Evolutionary conservation across 768 basidiomycete genomes (phyloP).

Genomic region (Dendrothele bispora): DNA sequence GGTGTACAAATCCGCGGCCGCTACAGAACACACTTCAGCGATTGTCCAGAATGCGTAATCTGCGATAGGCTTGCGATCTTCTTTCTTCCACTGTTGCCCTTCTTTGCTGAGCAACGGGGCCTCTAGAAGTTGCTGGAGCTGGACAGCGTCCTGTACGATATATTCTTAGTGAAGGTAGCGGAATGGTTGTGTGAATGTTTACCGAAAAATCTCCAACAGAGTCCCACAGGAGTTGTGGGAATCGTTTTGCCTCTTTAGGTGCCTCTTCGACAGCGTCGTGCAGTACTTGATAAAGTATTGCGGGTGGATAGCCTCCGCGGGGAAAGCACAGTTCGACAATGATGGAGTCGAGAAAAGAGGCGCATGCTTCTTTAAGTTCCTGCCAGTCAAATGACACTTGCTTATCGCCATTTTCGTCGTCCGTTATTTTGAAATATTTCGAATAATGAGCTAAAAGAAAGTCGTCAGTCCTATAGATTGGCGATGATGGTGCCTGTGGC

Average conservation of each 20-base stretch:
- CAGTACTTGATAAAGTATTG: constrained; percentile 63
- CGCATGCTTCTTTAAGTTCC: constrained; percentile 59
- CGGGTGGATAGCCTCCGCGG: constrained; percentile 61
- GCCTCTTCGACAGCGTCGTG: constrained; percentile 72
- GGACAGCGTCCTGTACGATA: constrained; percentile 52
- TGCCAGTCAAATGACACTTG: constrained; percentile 67
- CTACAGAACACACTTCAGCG: constrained; percentile 61
- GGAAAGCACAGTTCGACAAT: constrained; percentile 82
- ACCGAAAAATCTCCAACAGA: constrained; percentile 82
- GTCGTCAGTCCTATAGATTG: not conserved
- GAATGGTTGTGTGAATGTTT: constrained; percentile 17
- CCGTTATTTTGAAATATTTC: constrained; percentile 60
- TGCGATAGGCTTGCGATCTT: constrained; percentile 53
- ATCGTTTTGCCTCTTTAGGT: constrained; percentile 69
- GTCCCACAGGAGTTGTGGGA: constrained; percentile 78
- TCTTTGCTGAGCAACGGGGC: constrained; percentile 57
- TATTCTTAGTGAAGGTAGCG: not conserved
- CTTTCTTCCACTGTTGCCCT: constrained; percentile 50
- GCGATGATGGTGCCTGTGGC: constrained; percentile 19
- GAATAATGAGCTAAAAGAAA: constrained; percentile 59
- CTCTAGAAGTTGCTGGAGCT: constrained; percentile 65
- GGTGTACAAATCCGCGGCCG: constrained; percentile 50
- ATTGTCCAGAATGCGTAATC: constrained; percentile 67
- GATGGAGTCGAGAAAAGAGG: constrained; percentile 81
- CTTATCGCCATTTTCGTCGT: constrained; percentile 39